Conservation (phyloP, 1,139 yeast species). For the Nakaseomyces bracarensis region DNA sequence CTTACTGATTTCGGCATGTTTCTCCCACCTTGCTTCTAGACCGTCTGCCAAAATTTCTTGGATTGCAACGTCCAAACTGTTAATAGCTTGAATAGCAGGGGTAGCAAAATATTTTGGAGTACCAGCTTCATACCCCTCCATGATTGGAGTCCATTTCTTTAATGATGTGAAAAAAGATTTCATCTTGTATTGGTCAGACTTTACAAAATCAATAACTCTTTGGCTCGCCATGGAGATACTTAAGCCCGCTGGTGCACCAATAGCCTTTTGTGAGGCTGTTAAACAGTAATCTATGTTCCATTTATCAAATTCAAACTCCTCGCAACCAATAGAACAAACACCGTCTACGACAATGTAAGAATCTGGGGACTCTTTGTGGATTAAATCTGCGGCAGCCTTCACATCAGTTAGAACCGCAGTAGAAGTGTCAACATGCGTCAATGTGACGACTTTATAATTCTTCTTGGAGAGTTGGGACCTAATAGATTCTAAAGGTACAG, state of each 20-base stretch:
- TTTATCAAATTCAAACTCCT: conserved; percentile 70
- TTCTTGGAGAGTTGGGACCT: conserved; percentile 45
- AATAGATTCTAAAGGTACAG: conserved; percentile 47
- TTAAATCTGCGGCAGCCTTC: conserved; percentile 50
- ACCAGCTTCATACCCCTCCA: conserved; percentile 80
- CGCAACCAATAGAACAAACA: conserved; percentile 90
- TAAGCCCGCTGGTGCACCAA: conserved; percentile 92
- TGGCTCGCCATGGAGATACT: conserved; percentile 68
- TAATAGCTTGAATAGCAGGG: conserved; percentile 81
- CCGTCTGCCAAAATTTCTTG: conserved; percentile 57
- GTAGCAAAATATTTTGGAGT: conserved; percentile 86
- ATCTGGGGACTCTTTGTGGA: conserved; percentile 62
- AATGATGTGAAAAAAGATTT: conserved; percentile 69
- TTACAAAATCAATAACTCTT: conserved; percentile 60
- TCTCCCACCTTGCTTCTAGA: conserved; percentile 53
- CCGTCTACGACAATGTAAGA: conserved; percentile 85
- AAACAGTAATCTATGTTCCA: conserved; percentile 88
- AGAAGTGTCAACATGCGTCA: conserved; percentile 94
- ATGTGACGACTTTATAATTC: conserved; percentile 62
- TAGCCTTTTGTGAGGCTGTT: conserved; percentile 92
- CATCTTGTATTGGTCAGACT: conserved; percentile 8
- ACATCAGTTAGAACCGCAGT: conserved; percentile 83
- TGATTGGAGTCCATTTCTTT: conserved; percentile 81
- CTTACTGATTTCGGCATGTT: conserved; percentile 55
- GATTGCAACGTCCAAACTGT: conserved; percentile 72